Evolutionary conservation across 768 basidiomycete genomes (phyloP).

Genomic region (Boletus vermiculosoides): DNA sequence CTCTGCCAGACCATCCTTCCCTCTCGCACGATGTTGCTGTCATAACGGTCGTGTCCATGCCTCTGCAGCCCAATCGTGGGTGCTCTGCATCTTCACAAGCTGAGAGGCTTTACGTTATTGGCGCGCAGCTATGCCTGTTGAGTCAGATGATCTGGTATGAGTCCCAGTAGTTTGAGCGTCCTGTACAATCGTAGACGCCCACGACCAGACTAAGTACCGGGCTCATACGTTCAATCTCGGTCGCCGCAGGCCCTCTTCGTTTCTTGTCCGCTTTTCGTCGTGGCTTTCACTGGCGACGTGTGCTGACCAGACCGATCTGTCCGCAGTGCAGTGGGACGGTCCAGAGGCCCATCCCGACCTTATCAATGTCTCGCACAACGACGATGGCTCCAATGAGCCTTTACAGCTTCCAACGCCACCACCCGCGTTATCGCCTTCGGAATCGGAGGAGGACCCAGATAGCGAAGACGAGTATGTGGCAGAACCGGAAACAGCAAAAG

Average conservation of each 20-base stretch:
- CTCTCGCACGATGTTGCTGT: constrained; percentile 32
- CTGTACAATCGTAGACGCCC: constrained; percentile 25
- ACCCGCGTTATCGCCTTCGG: constrained; percentile 38
- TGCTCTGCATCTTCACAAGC: constrained; percentile 31
- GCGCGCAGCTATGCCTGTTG: constrained; percentile 36
- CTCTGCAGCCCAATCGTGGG: constrained; percentile 21
- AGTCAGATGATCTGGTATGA: constrained; percentile 38
- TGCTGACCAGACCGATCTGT: constrained; percentile 32
- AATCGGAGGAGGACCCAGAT: constrained; percentile 48
- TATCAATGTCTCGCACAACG: constrained; percentile 19
- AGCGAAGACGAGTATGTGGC: constrained; percentile 76
- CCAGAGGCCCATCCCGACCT: constrained; percentile 53
- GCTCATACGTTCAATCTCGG: not conserved
- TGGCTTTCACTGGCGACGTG: constrained; percentile 15
- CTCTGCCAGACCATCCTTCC: constrained; percentile 34
- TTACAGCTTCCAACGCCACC: constrained; percentile 26
- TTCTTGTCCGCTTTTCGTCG: constrained; percentile 14
- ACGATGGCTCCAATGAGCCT: constrained; percentile 22
- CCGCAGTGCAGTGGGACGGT: constrained; percentile 73
- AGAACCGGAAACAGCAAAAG: constrained; percentile 37
- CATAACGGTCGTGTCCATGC: constrained; percentile 34
- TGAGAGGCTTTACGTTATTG: constrained; percentile 36
- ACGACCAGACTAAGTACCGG: constrained; percentile 18
- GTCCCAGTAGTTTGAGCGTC: constrained; percentile 31
- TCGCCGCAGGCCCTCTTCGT: constrained; percentile 1